Base-by-base conservation (phyloP, 1,139 yeast species). In the Yarrowia galli region DNA sequence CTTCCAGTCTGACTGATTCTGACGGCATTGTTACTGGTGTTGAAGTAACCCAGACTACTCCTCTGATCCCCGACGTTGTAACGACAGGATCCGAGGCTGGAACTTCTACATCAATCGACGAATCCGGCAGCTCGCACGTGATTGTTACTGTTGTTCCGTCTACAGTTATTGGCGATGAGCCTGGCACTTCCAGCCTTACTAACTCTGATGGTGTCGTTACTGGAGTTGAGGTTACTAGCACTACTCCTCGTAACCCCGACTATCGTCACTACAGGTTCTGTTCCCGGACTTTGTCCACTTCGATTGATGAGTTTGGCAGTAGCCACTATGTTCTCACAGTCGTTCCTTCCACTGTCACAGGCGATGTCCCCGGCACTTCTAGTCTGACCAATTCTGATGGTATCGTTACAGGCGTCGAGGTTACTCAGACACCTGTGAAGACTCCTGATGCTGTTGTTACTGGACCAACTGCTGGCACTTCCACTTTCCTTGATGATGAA, bases 1-100 rank as follows among this genome's bases (percentile, higher is more conserved):
- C 53, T n/a, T 16, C 53, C 0, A 28, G 38, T n/a, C 38, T 48
- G 7, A n/a, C 22, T 12, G 9, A 48, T 22, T 2, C 15, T 10
- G 23, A 28, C 9, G 53, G 53, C 8, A 16, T 46, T 16, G 53
- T 46, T n/a, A 46, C 53, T 8, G 36, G 53, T 5, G 53, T 46
- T 4, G 36, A 25, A 5, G 54, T 48, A 1, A 48, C 54, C 9
- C 4, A n/a, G 9, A 18, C 38, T 1, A 16, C 54, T 12, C 0
- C 6, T 4, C 12, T 0, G 3, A 22, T 5, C 4, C 54, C 54
- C 15, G 54, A 48, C 9, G 10, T 18, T 10, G 36, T 48, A 3
- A n/a, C 23, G 10, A 48, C 54, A 28, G 54, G 54, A 9, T 5
- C 54, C n/a, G 38, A 10, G 3, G 3, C 54, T 18, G 54, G 54